These are phyloP conservation scores for Apophysomyces variabilis DNA, from an alignment of 371 early-diverging fungal species.

Conservation along the genomic window DNA sequence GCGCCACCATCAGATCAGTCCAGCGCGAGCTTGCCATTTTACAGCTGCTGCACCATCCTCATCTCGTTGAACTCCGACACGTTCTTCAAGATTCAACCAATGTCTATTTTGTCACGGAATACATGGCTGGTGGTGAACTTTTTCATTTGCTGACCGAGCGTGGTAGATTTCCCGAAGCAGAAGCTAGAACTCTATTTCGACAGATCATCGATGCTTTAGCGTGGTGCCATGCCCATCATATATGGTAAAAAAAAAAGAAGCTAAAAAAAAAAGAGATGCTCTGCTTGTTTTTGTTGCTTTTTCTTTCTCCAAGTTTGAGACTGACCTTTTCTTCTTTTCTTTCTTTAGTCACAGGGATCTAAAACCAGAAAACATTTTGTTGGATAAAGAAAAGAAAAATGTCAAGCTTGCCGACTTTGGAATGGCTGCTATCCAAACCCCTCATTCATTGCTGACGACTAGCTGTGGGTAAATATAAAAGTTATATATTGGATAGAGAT, in stretches of 20 bases:
- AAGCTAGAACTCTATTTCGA: conserved; percentile 87
- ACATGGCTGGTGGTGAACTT: conserved; percentile 94
- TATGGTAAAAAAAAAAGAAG: conserved; percentile 60
- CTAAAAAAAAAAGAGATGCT: background rate
- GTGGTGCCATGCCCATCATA: conserved; percentile 91
- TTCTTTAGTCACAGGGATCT: conserved; percentile 58
- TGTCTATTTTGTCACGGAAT: conserved; percentile 94
- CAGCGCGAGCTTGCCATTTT: conserved; percentile 91
- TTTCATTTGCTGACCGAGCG: conserved; percentile 89
- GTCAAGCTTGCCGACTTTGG: conserved; percentile 88
- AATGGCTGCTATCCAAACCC: conserved; percentile 76
- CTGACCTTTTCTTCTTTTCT: background rate
- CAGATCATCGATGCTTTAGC: conserved; percentile 92
- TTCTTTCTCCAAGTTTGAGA: background rate
- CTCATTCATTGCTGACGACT: conserved; percentile 67
- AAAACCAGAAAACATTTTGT: conserved; percentile 76
- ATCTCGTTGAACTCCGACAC: conserved; percentile 86
- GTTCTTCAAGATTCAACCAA: conserved; percentile 70
- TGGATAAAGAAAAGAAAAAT: conserved; percentile 66
- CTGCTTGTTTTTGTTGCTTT: background rate
- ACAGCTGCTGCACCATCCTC: conserved; percentile 88
- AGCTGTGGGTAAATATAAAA: conserved; percentile 69
- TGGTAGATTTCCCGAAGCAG: conserved; percentile 81
- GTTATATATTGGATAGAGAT: background rate
- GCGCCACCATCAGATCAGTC: conserved; percentile 71